Evolutionary conservation across 2,329 filamentous ascomycete species (phyloP).

Genomic region (Alternaria sp.): DNA sequence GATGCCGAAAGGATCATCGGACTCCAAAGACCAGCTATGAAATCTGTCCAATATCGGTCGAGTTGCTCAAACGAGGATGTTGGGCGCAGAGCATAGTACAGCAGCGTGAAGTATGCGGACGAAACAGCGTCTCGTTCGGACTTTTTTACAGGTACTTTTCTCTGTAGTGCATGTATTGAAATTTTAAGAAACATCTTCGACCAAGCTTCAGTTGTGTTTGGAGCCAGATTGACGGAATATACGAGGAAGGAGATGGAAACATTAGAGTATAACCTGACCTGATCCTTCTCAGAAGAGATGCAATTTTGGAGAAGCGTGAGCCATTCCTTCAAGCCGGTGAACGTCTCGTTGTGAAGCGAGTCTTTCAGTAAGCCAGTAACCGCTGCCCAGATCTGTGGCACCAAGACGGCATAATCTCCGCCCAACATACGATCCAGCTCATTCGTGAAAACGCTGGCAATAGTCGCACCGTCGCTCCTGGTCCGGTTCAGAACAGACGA

Average conservation of each 20-base stretch:
- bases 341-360: slow-evolving; percentile 66
- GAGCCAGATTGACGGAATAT: slow-evolving; percentile 73
- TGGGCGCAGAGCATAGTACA: slow-evolving; percentile 68
- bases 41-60: slow-evolving; percentile 80
- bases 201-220: slow-evolving; percentile 60
- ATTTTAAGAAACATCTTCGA: slow-evolving; percentile 43
- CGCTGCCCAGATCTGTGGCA: slow-evolving; percentile 90
- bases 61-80: slow-evolving; percentile 70
- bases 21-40: slow-evolving; percentile 71
- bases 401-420: slow-evolving; percentile 68
- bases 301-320: slow-evolving; percentile 80
- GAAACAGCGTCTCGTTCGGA: slow-evolving; percentile 68
- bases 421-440: slow-evolving; percentile 67
- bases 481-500: slow-evolving; percentile 67
- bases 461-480: slow-evolving; percentile 65
- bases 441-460: slow-evolving; percentile 68
- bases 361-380: slow-evolving; percentile 78
- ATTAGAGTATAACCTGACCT: slow-evolving; percentile 73
- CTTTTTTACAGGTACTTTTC: slow-evolving; percentile 69
- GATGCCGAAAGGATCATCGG: slow-evolving; percentile 34
- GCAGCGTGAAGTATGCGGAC: slow-evolving; percentile 71
- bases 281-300: slow-evolving; percentile 79
- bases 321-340: slow-evolving; percentile 79
- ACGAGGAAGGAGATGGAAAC: slow-evolving; percentile 86
- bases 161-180: slow-evolving; percentile 39